Evolutionary conservation across 441 rosid species (phyloP).

Genomic region (Cnidoscolus chayamansa): DNA sequence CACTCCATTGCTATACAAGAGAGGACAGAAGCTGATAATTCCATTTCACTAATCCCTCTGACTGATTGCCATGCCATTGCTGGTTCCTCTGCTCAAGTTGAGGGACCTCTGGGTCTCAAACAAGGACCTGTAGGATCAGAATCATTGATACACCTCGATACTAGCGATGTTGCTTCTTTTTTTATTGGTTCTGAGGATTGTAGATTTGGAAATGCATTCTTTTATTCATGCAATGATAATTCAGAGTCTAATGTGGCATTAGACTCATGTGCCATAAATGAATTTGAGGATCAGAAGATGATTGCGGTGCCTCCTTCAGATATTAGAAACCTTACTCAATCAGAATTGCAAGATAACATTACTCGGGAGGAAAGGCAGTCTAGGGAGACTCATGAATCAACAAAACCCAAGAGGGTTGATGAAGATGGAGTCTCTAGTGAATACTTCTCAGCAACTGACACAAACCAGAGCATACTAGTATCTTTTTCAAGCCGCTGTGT

Average conservation of each 20-base stretch:
- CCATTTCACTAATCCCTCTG: conserved; percentile 37
- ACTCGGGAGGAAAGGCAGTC: conserved; percentile 39
- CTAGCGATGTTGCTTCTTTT: conserved; percentile 30
- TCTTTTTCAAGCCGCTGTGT: conserved; percentile 87
- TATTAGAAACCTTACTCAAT: conserved; percentile 29
- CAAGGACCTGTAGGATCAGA: conserved; percentile 40
- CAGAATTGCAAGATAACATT: conserved; percentile 35
- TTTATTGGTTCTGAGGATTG: conserved; percentile 29
- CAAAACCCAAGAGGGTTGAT: conserved; percentile 40
- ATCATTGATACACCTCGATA: conserved; percentile 38
- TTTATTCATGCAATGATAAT: conserved; percentile 36
- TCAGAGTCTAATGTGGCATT: conserved; percentile 28
- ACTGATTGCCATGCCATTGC: conserved; percentile 24
- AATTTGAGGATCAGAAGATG: conserved; percentile 33
- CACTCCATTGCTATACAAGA: conserved; percentile 47
- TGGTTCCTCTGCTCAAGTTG: conserved; percentile 37
- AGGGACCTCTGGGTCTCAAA: conserved; percentile 25
- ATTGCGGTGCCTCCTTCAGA: conserved; percentile 22
- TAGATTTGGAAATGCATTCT: conserved; percentile 32
- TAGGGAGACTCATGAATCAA: conserved; percentile 34
- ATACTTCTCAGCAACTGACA: conserved; percentile 68
- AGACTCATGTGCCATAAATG: conserved; percentile 30
- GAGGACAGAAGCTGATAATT: conserved; percentile 38
- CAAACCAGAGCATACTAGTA: conserved; percentile 85
- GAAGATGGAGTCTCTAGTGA: conserved; percentile 55